phyloP scores from a whole-genome alignment of 164 flowering plant species.

The Chimonanthus praecox region DNA sequence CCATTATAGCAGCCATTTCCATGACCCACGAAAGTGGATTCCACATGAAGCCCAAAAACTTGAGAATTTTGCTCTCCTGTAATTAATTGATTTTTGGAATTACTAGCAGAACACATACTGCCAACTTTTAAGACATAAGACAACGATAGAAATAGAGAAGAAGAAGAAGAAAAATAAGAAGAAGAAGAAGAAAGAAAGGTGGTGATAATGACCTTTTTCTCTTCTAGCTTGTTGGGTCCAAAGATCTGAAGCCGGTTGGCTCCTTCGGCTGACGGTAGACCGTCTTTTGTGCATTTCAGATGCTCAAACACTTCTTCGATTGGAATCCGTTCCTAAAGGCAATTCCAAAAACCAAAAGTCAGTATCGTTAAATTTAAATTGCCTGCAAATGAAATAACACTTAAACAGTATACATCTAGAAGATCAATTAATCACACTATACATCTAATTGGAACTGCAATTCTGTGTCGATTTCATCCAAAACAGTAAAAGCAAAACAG shows the following conservation, averaged over 20 bases:
- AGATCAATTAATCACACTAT: not conserved
- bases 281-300: conserved; percentile 62
- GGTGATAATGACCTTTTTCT: conserved; percentile 51
- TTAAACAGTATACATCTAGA: not conserved
- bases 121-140: not conserved
- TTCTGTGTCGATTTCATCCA: too few species aligned
- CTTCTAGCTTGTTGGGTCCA: conserved; percentile 82
- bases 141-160: not conserved
- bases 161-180: not conserved
- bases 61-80: conserved; percentile 71
- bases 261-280: conserved; percentile 66
- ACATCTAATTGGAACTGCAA: too few species aligned
- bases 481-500: not conserved
- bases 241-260: conserved; percentile 57
- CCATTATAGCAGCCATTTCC: conserved; percentile 81
- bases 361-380: not conserved
- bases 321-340: conserved; percentile 50
- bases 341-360: not conserved
- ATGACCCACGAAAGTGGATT: conserved; percentile 80
- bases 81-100: not conserved
- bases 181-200: not conserved
- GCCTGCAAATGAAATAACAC: not conserved
- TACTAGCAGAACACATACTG: not conserved
- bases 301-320: conserved; percentile 70
- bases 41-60: conserved; percentile 85